Conservation (phyloP, 495 filamentous ascomycete species). For the Neurospora sp. region DNA sequence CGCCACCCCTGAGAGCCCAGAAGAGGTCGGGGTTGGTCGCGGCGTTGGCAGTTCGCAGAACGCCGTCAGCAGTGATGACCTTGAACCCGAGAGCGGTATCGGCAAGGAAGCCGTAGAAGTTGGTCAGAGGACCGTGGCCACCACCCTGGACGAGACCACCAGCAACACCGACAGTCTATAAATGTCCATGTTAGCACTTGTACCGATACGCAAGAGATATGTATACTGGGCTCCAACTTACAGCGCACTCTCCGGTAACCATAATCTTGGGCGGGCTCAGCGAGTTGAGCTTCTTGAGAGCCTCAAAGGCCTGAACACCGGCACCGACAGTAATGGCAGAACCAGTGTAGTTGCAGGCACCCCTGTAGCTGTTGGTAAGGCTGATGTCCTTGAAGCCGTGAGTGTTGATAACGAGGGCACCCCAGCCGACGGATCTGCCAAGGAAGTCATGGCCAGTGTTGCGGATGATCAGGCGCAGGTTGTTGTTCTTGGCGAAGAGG, state of each 20-base stretch:
- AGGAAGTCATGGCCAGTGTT: constrained; percentile 56
- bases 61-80: constrained; percentile 48
- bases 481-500: constrained; percentile 43
- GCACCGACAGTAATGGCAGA: constrained; percentile 38
- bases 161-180: constrained; percentile 39
- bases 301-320: constrained; percentile 34
- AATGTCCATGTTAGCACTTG: constrained; percentile 29
- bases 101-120: constrained; percentile 42
- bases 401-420: constrained; percentile 53
- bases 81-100: constrained; percentile 44
- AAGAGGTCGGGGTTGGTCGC: constrained; percentile 48
- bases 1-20: constrained; percentile 55
- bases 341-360: constrained; percentile 29
- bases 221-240: constrained; percentile 8
- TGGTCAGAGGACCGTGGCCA: constrained; percentile 46
- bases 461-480: constrained; percentile 52
- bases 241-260: constrained; percentile 37
- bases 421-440: constrained; percentile 48
- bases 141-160: constrained; percentile 49
- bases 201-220: constrained; percentile 16
- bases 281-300: constrained; percentile 34
- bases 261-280: constrained; percentile 37
- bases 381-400: constrained; percentile 46
- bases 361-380: constrained; percentile 27
- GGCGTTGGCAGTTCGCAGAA: constrained; percentile 39